Percentiles rank a stretch among this genome's conserved stretches.
Conservation (phyloP, 139 green algal species). For the Micromonas commoda region DNA sequence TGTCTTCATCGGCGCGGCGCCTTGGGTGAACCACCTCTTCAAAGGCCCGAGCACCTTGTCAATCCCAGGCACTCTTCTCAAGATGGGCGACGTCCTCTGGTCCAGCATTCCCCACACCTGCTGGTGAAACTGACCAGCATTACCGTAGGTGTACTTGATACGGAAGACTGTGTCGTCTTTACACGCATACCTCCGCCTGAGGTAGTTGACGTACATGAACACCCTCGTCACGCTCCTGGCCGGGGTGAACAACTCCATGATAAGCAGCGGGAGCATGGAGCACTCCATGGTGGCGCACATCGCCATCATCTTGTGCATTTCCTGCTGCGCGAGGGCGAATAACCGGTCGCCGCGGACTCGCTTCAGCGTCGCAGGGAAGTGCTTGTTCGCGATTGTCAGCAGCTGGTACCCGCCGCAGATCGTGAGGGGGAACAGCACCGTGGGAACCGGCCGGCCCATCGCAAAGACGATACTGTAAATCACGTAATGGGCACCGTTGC, state of each 20-base stretch:
- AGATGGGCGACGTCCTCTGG: not conserved
- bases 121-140: slow-evolving; percentile 2
- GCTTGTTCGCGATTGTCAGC: not conserved
- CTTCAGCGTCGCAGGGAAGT: not conserved
- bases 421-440: not conserved
- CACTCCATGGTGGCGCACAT: slow-evolving; percentile 14
- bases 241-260: not conserved
- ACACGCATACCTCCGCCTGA: not conserved
- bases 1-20: too few relatives aligned
- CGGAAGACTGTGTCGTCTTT: slow-evolving; percentile 18
- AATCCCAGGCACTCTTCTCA: too few relatives aligned
- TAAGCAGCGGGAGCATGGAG: not conserved
- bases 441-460: not conserved
- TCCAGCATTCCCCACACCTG: not conserved
- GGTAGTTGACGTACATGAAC: not conserved
- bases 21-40: not conserved
- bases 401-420: not conserved
- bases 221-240: not conserved
- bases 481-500: slow-evolving; percentile 7
- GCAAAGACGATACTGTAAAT: not conserved
- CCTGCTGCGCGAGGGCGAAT: not conserved
- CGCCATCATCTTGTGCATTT: not conserved
- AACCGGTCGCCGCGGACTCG: not conserved
- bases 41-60: not conserved
- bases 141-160: slow-evolving; percentile 8